Evolutionary conservation across 345 rosid genomes (phyloP), one percentile per base, ranked within the genome.

Genomic region (Brassica cretica): DNA sequence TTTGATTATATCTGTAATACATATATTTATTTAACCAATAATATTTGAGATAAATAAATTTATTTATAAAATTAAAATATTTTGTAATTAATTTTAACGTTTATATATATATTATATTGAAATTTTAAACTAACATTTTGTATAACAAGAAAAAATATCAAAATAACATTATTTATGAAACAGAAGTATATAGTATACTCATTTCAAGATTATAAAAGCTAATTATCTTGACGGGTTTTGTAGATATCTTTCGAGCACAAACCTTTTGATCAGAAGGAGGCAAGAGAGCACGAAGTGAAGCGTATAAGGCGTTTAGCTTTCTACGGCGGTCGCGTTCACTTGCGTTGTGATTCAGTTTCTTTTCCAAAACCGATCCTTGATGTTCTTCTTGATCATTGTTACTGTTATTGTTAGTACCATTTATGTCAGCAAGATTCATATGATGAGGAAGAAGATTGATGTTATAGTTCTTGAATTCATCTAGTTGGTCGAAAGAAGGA

Each of bases 341-440:
- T 6, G 97, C 95, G 41, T 89, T 92, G 84, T 90, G 97, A 65
- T 84, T 83, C 16, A 92, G 85, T 87, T 89, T 90, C 89, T 88
- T 87, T 29, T 68, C 78, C 66, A 35, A 24, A 60, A 75, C 86
- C 55, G 75, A 14, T 33, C 30, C 67, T 55, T 53, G 56, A 25
- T 72, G 68, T 37, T 55, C 76, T 29, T 64, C 55, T 37, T 64
- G 66, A 53, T 9, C 62, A 55, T 70, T 35, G 53, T 65, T 66
- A 78, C 51, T 56, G 18, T 12, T 64, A 41, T 33, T 30, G 21
- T 33, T 60, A 24, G 41, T 66, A 60, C 46, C 59, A 25, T 66
- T 39, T 46, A 49, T 62, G 29, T 62, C 66, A 37, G 71, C 29
- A 63, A 62, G 53, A 64, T 66, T 69, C 21, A 56, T 41, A 6